Evolutionary conservation across 2,329 filamentous ascomycete species (phyloP).

Genomic region (Stromatinia cepivora): DNA sequence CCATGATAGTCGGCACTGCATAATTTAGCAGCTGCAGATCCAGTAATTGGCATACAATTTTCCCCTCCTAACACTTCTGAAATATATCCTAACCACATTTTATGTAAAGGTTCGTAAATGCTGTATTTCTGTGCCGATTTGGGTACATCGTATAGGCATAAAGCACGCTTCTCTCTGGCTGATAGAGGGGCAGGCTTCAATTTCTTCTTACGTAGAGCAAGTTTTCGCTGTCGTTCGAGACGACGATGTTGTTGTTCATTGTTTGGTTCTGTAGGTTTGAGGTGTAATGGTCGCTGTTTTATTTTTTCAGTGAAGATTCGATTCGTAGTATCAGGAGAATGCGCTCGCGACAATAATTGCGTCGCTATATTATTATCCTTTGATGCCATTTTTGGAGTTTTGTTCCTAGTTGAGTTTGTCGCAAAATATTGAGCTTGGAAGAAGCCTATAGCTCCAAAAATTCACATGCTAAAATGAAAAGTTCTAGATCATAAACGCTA

Average conservation of each 20-base stretch:
- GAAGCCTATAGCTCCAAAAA: not conserved
- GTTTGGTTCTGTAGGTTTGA: conserved; percentile 59
- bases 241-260: conserved; percentile 57
- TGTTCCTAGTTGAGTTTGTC: not conserved
- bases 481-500: not conserved
- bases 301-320: conserved; percentile 81
- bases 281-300: conserved; percentile 75
- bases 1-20: conserved; percentile 90
- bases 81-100: conserved; percentile 82
- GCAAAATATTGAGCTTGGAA: not conserved
- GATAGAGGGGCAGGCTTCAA: conserved; percentile 69
- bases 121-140: conserved; percentile 67
- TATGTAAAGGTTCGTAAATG: conserved; percentile 75
- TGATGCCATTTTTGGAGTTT: conserved; percentile 25
- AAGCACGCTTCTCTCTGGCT: conserved; percentile 70
- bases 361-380: conserved; percentile 25
- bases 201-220: conserved; percentile 46
- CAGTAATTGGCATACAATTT: conserved; percentile 28
- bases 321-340: conserved; percentile 69
- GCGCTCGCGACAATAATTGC: conserved; percentile 71
- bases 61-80: conserved; percentile 64
- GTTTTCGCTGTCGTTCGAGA: conserved; percentile 40
- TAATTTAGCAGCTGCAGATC: conserved; percentile 67
- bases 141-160: conserved; percentile 74
- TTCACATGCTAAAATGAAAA: conserved; percentile 20